Evolutionary conservation across 306 rosid species (phyloP), one percentile per base, ranked within the genome.

Genomic region (Dicorynia guianensis): DNA sequence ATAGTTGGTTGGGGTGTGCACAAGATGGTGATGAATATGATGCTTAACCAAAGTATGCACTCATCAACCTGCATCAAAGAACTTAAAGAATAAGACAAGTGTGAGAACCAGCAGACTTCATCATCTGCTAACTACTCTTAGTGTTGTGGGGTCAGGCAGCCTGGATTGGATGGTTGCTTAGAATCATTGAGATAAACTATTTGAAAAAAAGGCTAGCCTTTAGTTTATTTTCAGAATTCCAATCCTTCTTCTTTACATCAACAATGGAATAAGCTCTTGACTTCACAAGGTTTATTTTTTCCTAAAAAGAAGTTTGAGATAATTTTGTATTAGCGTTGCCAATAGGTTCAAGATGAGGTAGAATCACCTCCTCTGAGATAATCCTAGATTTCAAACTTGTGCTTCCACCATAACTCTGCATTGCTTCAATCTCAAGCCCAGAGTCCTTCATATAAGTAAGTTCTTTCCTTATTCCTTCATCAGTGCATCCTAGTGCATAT

Each of bases 1-100:
- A 95, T 80, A 69, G 99, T 95, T 53, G 97, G 99, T 75, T 86
- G 99, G 14, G 99, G 99, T 38, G 99, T 95, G 59, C 97, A 95
- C 92, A 95, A 66, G 68, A 95, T 92, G 71, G 99, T 92, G 83
- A 95, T 87, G 87, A 92, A 95, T 83, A 92, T 63, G 72, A 95
- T 90, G 89, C 99, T 89, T 77, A 95, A 79, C 99, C 97, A 92
- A 53, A 95, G 75, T 80, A 95, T 90, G 88, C 99, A 95, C 79
- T 95, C 99, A 59, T 90, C 88, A 79, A 92, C 84, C 99, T 95
- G 89, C 86, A 80, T 35, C 20, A 52, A 7, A 50, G 52, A 81
- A 61, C 69, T 20, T 63, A 57, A 43, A 68, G 13, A 58, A 67
- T 8, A 40, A 76, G 42, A 39, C 52, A 76, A 39, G 25, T 46